A percentile compares a stretch with the other conserved stretches of the same genome.
These are phyloP conservation scores for Pestalotiopsis fici DNA, from an alignment of 2,329 filamentous ascomycete species.

Conservation along the genomic window DNA sequence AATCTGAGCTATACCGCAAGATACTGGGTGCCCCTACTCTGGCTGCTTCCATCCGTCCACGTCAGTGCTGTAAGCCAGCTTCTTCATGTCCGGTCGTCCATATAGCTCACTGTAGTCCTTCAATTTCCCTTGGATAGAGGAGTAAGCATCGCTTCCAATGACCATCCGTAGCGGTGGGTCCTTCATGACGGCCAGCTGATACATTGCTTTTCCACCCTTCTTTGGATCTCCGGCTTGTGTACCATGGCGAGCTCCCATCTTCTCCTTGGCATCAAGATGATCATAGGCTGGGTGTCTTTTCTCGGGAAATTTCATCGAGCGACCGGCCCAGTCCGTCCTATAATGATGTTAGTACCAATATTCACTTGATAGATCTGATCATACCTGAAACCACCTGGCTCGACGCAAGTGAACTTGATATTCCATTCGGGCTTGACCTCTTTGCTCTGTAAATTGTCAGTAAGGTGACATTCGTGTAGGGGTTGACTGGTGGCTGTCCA, in stretches of 20 bases:
- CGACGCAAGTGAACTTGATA: slow-evolving; percentile 22
- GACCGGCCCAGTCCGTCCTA: slow-evolving; percentile 5
- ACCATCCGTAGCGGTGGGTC: slow-evolving; percentile 3
- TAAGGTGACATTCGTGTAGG: too few species aligned
- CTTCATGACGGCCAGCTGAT: slow-evolving; percentile 6
- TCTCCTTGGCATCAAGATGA: slow-evolving; percentile 2
- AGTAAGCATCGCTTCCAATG: slow-evolving; percentile 2
- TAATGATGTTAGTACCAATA: neutral
- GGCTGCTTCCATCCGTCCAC: slow-evolving; percentile 3
- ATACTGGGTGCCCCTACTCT: neutral
- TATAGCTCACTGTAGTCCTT: slow-evolving; percentile 1
- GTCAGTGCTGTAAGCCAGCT: slow-evolving; percentile 1
- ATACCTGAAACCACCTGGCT: slow-evolving; percentile 16
- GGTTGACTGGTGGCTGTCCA: too few species aligned
- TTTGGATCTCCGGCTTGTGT: slow-evolving; percentile 3
- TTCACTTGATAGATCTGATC: neutral
- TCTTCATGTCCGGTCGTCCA: neutral
- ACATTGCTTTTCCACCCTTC: slow-evolving; percentile 3
- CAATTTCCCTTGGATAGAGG: neutral
- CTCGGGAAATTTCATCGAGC: slow-evolving; percentile 2
- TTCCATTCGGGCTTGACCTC: slow-evolving; percentile 21
- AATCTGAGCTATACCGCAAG: too few species aligned
- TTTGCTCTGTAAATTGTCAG: slow-evolving; percentile 12
- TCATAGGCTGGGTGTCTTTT: slow-evolving; percentile 3
- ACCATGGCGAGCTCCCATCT: neutral